These are phyloP conservation scores for Boletus vermiculosoides DNA, from an alignment of 768 basidiomycete species.

Conservation along the genomic window DNA sequence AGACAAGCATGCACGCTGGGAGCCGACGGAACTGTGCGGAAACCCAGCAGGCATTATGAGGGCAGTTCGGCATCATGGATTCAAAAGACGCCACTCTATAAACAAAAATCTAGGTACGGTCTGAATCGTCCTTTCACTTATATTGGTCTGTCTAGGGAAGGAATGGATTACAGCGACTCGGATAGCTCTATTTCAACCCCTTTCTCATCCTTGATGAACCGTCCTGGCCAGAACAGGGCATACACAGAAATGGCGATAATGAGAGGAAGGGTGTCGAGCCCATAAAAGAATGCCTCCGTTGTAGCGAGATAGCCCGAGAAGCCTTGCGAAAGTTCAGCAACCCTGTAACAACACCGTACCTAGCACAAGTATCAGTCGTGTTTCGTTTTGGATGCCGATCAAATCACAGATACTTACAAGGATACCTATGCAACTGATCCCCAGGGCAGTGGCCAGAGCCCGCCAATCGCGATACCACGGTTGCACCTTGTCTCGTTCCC, in stretches of 20 bases:
- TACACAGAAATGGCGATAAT: constrained; percentile 59
- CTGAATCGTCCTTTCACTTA: neutral
- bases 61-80: neutral
- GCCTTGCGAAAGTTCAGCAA: constrained; percentile 63
- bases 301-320: constrained; percentile 55
- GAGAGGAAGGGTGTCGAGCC: constrained; percentile 64
- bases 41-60: neutral
- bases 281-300: constrained; percentile 64
- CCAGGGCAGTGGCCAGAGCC: constrained; percentile 47
- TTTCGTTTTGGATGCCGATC: neutral
- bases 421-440: constrained; percentile 60
- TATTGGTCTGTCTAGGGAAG: neutral
- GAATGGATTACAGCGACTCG: neutral
- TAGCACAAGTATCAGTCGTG: constrained; percentile 18
- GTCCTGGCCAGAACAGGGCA: constrained; percentile 63
- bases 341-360: constrained; percentile 66
- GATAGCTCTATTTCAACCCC: constrained; percentile 28
- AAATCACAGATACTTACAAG: constrained; percentile 41
- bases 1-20: neutral
- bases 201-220: constrained; percentile 38
- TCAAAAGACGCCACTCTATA: neutral
- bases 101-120: neutral
- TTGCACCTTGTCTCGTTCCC: constrained; percentile 37
- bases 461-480: constrained; percentile 61
- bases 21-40: neutral